Conservation (phyloP, 2,329 filamentous ascomycete species). For the Ramichloridium luteum region DNA sequence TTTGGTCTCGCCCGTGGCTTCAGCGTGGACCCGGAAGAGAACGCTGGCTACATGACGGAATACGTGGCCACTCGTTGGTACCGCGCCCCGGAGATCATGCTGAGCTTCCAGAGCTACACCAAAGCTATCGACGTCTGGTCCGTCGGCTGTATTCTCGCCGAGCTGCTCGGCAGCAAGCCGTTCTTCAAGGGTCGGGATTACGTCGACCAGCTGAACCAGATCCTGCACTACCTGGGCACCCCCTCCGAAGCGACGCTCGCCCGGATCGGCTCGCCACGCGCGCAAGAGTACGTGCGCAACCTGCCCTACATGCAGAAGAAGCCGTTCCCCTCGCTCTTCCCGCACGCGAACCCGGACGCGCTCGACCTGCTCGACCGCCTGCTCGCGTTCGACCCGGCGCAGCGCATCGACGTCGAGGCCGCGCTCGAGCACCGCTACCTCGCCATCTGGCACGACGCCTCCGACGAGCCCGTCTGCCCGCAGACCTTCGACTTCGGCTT, state of each 20-base stretch:
- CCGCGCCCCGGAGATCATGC: conserved; percentile 95
- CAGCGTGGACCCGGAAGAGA: conserved; percentile 93
- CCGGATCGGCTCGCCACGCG: conserved; percentile 86
- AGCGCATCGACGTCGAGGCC: conserved; percentile 85
- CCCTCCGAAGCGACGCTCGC: conserved; percentile 89
- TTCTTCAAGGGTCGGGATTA: conserved; percentile 99
- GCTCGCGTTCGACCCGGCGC: conserved; percentile 91
- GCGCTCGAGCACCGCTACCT: conserved; percentile 94
- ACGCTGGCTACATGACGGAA: conserved; percentile 98
- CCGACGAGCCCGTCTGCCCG: conserved; percentile 87
- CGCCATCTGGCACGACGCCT: conserved; percentile 95
- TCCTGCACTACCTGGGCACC: conserved; percentile 92
- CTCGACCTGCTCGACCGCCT: conserved; percentile 92
- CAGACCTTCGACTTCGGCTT: conserved; percentile 97
- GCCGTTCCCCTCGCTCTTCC: conserved; percentile 77
- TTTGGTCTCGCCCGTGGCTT: conserved; percentile 95
- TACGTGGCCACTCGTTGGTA: conserved; percentile 99
- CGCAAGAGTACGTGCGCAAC: conserved; percentile 97
- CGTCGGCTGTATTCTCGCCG: conserved; percentile 92
- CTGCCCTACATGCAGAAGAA: conserved; percentile 50
- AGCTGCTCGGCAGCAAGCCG: conserved; percentile 85
- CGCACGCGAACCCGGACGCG: conserved; percentile 87
- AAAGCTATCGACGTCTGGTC: conserved; percentile 99
- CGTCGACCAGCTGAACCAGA: conserved; percentile 98
- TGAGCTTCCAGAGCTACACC: conserved; percentile 99